Evolutionary conservation across 2,329 filamentous ascomycete species (phyloP), one percentile per base, ranked within the genome.

Genomic region (Claviceps sp.): DNA sequence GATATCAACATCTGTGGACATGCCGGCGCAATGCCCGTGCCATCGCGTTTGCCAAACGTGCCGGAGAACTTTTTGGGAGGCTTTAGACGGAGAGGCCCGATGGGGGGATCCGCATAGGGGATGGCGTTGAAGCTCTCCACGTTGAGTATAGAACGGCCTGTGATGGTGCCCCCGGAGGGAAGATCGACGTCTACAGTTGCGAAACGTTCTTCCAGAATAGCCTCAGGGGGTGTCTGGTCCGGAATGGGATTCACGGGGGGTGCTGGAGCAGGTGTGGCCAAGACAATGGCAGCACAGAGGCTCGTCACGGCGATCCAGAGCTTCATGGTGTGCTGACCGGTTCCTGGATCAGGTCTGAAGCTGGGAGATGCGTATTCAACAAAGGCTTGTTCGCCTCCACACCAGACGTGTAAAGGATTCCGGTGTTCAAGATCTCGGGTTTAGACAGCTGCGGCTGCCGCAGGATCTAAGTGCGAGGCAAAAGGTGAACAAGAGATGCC

Each of bases 41-140:
- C 84, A 41, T 80, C 73, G 40, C 85, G 71, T 0, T 72, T 81
- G 1, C 84, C 85, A 0, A 86, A 65, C 0, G 72, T 59, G 4
- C 70, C 66, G 6, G 73, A 78, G 16, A 86, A 67, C 34, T 56
- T 63, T 60, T 81, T 74, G 1, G 87, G 87, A 6, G 84, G 82
- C 61, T 77, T 82, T 37, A 93, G 75, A 16, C 87, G 81, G 24
- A 88, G 70, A 3, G 72, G 63, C 0, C 83, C 85, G 0, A 77
- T 73, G 0, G 86, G 86, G 1, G 85, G 76, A 55, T 86, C 72
- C 2, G 86, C 85, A 61, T 82, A 93, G 3, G 86, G 86, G 52
- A 93, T 87, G 22, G 82, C 85, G 52, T 77, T 80, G 69, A 87
- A 90, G 26, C 72, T 78, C 53, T 91, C 86, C 20, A 88, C 73